Conservation (phyloP, 2,329 filamentous ascomycete species). For the Apiospora sp. region DNA sequence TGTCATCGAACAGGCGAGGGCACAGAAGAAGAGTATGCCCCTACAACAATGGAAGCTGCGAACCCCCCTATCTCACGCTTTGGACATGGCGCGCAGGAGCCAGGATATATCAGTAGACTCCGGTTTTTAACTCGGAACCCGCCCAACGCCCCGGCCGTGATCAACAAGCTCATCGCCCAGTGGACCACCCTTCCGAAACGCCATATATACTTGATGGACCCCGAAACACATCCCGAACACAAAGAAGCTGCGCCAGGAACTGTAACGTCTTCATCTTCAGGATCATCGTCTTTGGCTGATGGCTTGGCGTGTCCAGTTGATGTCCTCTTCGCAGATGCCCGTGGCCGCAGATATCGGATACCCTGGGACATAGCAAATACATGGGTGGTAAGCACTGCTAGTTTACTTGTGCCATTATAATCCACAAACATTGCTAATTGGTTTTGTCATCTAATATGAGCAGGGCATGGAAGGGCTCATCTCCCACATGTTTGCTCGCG, state of each 20-base stretch:
- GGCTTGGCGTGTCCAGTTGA: neutral
- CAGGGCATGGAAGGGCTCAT: constrained; percentile 4
- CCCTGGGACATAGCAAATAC: constrained; percentile 8
- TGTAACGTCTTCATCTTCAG: neutral
- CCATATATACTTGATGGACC: neutral
- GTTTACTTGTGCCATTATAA: neutral
- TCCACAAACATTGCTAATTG: too few species aligned
- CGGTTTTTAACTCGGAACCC: neutral
- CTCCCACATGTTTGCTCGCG: neutral
- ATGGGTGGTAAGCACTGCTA: neutral
- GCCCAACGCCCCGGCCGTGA: neutral
- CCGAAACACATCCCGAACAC: neutral
- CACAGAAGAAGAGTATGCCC: neutral
- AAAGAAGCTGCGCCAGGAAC: neutral
- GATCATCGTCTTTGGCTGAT: neutral
- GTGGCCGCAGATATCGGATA: neutral
- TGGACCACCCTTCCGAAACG: neutral
- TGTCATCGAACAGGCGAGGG: too few species aligned
- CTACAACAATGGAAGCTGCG: neutral
- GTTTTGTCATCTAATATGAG: too few species aligned
- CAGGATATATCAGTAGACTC: too few species aligned
- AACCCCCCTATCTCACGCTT: too few species aligned
- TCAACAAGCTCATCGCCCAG: neutral
- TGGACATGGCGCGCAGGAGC: neutral
- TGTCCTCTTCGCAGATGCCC: neutral